Conservation (phyloP, 352 stramenopile species). For the Phytophthora rubi region DNA sequence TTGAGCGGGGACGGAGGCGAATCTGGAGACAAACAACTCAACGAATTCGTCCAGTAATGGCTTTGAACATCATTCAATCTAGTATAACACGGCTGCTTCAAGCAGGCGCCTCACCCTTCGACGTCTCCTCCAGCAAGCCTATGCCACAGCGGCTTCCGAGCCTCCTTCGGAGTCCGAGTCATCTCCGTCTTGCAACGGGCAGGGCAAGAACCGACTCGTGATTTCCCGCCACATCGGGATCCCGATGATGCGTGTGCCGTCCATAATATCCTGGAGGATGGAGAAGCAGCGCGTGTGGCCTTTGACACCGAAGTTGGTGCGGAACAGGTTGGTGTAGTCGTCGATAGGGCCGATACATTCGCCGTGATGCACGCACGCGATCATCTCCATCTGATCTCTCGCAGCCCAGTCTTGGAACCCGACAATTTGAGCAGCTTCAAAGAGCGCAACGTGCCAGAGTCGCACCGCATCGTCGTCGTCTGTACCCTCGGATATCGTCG, state of each 20-base stretch:
- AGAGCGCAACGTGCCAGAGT: slow-evolving; percentile 49
- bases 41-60: no score
- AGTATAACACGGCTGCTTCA: neutral
- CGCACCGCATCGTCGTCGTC: slow-evolving; percentile 34
- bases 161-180: neutral
- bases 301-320: slow-evolving; percentile 49
- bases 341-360: slow-evolving; percentile 52
- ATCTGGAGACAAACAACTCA: neutral
- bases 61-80: neutral
- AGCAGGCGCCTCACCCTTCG: neutral
- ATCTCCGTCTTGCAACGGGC: slow-evolving; percentile 18
- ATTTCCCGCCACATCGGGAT: slow-evolving; percentile 52
- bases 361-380: slow-evolving; percentile 49
- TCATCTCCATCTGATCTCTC: slow-evolving; percentile 57
- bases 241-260: slow-evolving; percentile 45
- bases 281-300: slow-evolving; percentile 58
- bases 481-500: slow-evolving; percentile 23
- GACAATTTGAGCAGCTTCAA: slow-evolving; percentile 43
- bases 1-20: no score
- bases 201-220: slow-evolving; percentile 45
- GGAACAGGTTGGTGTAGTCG: slow-evolving; percentile 53
- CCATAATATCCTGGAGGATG: slow-evolving; percentile 42
- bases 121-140: neutral
- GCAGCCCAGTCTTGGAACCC: slow-evolving; percentile 48
- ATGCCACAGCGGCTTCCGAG: neutral